These are phyloP conservation scores for Esteya vermicola DNA, from an alignment of 2,329 filamentous ascomycete species.

Conservation along the genomic window DNA sequence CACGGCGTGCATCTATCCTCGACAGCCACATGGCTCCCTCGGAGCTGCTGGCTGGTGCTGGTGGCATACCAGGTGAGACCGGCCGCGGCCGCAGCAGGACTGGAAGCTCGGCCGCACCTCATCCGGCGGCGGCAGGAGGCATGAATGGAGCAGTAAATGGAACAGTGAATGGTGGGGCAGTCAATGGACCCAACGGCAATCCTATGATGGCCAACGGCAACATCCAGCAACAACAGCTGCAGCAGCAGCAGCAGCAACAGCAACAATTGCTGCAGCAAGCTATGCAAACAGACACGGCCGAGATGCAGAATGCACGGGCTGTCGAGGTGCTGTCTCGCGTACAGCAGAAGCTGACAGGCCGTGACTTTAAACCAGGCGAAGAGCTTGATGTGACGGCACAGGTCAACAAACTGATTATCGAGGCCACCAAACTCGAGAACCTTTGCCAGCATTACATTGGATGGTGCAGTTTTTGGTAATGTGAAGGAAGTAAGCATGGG, in stretches of 20 bases:
- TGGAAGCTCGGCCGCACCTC: slow-evolving; percentile 36
- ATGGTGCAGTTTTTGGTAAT: slow-evolving; percentile 95
- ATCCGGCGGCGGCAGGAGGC: slow-evolving; percentile 20
- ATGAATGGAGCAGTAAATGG: slow-evolving; percentile 11
- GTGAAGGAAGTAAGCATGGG: too few relatives aligned
- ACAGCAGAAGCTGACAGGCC: slow-evolving; percentile 86
- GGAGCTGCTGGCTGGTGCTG: slow-evolving; percentile 23
- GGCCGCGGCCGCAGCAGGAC: slow-evolving; percentile 40
- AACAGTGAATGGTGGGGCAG: background rate
- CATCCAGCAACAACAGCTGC: background rate
- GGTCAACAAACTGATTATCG: slow-evolving; percentile 86
- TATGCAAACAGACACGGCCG: slow-evolving; percentile 31
- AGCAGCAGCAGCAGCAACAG: background rate
- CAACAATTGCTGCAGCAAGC: background rate
- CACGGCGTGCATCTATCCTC: slow-evolving; percentile 55
- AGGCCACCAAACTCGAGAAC: slow-evolving; percentile 95
- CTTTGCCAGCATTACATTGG: slow-evolving; percentile 98
- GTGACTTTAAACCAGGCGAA: slow-evolving; percentile 76
- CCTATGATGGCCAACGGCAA: background rate
- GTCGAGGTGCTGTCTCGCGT: slow-evolving; percentile 84
- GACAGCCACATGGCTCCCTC: slow-evolving; percentile 47
- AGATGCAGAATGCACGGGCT: slow-evolving; percentile 86
- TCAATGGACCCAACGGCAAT: background rate
- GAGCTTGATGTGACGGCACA: slow-evolving; percentile 77
- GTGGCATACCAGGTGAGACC: slow-evolving; percentile 26